phyloP scores from a whole-genome alignment of 129 eudicot genomes.

The Cynara cardunculus region DNA sequence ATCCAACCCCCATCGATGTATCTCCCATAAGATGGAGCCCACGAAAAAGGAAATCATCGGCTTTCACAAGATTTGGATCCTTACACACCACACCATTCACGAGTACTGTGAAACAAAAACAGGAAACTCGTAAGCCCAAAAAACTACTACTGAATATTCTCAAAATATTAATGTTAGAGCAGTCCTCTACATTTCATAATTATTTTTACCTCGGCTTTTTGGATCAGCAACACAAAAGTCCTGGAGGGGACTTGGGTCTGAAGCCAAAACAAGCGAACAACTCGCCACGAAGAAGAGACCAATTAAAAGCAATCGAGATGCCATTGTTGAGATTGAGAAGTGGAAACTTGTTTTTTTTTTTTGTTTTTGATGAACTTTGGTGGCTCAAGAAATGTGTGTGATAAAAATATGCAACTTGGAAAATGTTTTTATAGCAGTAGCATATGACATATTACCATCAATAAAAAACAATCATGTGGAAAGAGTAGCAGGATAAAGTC shows the following conservation, averaged over 20 bases:
- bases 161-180: neutral
- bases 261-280: slow-evolving; percentile 21
- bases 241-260: slow-evolving; percentile 34
- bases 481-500: no score
- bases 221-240: slow-evolving; percentile 28
- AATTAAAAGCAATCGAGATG: slow-evolving; percentile 13
- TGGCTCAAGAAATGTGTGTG: neutral
- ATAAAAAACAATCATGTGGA: neutral
- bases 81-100: slow-evolving; percentile 32
- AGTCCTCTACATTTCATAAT: neutral
- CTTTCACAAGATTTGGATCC: slow-evolving; percentile 14
- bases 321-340: slow-evolving; percentile 1
- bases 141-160: neutral
- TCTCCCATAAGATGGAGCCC: slow-evolving; percentile 27
- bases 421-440: neutral
- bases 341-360: neutral
- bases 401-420: neutral
- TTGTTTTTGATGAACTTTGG: neutral
- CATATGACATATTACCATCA: neutral
- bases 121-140: neutral
- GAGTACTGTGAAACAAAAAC: neutral
- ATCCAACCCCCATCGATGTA: slow-evolving; percentile 30
- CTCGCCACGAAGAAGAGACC: slow-evolving; percentile 10
- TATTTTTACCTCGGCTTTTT: neutral
- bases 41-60: slow-evolving; percentile 29